These are phyloP conservation scores for Microsporum audouinii DNA, from an alignment of 2,329 filamentous ascomycete genomes.

Conservation along the genomic window DNA sequence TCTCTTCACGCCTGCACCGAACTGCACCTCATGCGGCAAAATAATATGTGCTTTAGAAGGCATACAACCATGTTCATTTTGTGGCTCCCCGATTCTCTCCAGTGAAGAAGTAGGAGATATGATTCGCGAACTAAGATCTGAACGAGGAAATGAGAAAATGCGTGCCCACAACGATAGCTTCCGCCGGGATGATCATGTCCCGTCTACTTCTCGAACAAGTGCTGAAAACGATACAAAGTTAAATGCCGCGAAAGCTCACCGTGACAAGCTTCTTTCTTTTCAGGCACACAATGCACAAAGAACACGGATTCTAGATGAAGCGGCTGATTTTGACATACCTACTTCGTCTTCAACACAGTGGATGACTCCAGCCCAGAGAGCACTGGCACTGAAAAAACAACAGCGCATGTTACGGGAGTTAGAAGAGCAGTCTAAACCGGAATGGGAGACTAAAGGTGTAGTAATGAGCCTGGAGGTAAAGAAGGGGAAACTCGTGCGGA, in stretches of 20 bases:
- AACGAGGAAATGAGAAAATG: slow-evolving; percentile 79
- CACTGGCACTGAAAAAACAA: slow-evolving; percentile 71
- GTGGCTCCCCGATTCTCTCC: slow-evolving; percentile 61
- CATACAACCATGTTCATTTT: slow-evolving; percentile 87
- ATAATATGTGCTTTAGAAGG: slow-evolving; percentile 93
- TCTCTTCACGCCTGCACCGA: slow-evolving; percentile 79
- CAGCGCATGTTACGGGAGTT: slow-evolving; percentile 73
- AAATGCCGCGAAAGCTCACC: slow-evolving; percentile 60
- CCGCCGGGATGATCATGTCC: slow-evolving; percentile 30
- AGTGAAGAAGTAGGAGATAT: slow-evolving; percentile 68
- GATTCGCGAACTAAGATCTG: slow-evolving; percentile 69
- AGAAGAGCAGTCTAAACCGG: slow-evolving; percentile 73
- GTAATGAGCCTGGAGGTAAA: slow-evolving; percentile 77
- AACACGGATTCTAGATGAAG: slow-evolving; percentile 79
- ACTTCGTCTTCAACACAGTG: slow-evolving; percentile 58
- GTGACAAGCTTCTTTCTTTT: slow-evolving; percentile 68
- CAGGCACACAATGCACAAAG: slow-evolving; percentile 76
- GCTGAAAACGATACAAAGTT: slow-evolving; percentile 44
- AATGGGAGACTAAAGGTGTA: slow-evolving; percentile 78
- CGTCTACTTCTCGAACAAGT: slow-evolving; percentile 17
- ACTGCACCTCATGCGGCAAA: slow-evolving; percentile 86
- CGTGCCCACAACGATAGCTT: slow-evolving; percentile 56
- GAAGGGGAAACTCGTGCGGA: slow-evolving; percentile 61
- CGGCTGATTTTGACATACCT: slow-evolving; percentile 58
- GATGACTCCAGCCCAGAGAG: slow-evolving; percentile 72